Percentiles rank a stretch among this genome's conserved stretches.
Evolutionary conservation across 1,139 yeast genomes (phyloP).

Genomic region (Yamadazyma sp.): DNA sequence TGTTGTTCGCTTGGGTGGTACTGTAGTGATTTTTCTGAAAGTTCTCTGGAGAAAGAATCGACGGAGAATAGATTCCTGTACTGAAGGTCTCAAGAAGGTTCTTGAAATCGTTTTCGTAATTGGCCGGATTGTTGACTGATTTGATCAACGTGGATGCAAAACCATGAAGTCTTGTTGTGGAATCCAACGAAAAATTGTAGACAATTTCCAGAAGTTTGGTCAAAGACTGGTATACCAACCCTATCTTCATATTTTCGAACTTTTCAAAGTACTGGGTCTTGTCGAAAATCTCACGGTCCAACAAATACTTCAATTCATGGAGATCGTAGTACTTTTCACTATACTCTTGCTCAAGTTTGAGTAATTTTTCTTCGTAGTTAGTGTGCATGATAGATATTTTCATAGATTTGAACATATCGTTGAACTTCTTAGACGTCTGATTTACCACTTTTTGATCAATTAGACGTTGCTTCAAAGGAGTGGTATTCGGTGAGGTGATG

Average conservation of each 20-base stretch:
- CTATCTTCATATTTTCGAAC: constrained; percentile 39
- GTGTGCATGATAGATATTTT: constrained; percentile 32
- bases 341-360: constrained; percentile 31
- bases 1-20: constrained; percentile 30
- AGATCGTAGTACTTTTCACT: constrained; percentile 32
- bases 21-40: constrained; percentile 22
- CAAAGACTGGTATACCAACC: constrained; percentile 34
- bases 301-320: constrained; percentile 30
- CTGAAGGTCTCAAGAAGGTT: constrained; percentile 25
- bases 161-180: constrained; percentile 28
- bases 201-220: constrained; percentile 37
- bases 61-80: constrained; percentile 45
- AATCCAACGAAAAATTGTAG: constrained; percentile 27
- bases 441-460: constrained; percentile 22
- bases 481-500: constrained; percentile 8
- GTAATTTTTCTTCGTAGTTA: constrained; percentile 31
- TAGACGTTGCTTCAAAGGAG: constrained; percentile 7
- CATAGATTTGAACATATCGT: constrained; percentile 30
- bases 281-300: constrained; percentile 29
- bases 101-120: constrained; percentile 30
- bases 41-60: constrained; percentile 29
- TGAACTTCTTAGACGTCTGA: constrained; percentile 29
- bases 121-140: constrained; percentile 26
- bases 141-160: constrained; percentile 28
- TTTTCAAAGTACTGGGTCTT: constrained; percentile 28